phyloP scores from a whole-genome alignment of 768 basidiomycete genomes.

The Podaxis mareebaensis region DNA sequence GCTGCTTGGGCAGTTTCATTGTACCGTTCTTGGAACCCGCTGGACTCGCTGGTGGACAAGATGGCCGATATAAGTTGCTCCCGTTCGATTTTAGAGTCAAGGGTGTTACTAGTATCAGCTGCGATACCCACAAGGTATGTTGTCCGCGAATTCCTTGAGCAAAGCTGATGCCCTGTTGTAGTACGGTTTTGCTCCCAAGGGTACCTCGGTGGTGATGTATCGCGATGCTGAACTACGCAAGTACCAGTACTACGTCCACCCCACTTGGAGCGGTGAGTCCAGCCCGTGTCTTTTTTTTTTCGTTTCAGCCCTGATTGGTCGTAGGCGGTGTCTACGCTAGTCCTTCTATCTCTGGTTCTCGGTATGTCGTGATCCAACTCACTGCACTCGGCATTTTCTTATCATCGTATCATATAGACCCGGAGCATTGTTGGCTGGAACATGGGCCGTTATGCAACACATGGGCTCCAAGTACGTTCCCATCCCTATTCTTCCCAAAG shows the following conservation, averaged over 20 bases:
- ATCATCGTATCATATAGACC: constrained; percentile 49
- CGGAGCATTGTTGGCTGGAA: constrained; percentile 89
- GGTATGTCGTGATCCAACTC: constrained; percentile 45
- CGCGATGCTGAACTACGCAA: constrained; percentile 70
- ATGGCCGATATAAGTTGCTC: constrained; percentile 54
- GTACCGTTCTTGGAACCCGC: constrained; percentile 87
- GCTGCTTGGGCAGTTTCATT: constrained; percentile 92
- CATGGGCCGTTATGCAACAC: constrained; percentile 96
- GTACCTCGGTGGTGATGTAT: constrained; percentile 95
- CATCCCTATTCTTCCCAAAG: constrained; percentile 5
- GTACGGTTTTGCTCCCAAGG: constrained; percentile 97
- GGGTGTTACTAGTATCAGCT: constrained; percentile 93
- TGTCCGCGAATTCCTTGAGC: neutral
- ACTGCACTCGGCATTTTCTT: neutral
- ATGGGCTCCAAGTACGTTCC: constrained; percentile 80
- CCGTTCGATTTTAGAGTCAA: constrained; percentile 90
- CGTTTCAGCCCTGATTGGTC: constrained; percentile 16
- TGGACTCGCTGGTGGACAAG: constrained; percentile 61
- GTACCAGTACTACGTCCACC: constrained; percentile 85
- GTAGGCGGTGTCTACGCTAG: constrained; percentile 88
- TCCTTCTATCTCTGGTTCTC: constrained; percentile 86
- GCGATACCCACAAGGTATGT: constrained; percentile 90
- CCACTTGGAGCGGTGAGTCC: constrained; percentile 70
- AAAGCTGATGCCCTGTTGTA: constrained; percentile 28
- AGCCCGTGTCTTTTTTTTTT: neutral